These are phyloP conservation scores for Diaporthe longicolla DNA, from an alignment of 2,329 filamentous ascomycete genomes.

Conservation along the genomic window DNA sequence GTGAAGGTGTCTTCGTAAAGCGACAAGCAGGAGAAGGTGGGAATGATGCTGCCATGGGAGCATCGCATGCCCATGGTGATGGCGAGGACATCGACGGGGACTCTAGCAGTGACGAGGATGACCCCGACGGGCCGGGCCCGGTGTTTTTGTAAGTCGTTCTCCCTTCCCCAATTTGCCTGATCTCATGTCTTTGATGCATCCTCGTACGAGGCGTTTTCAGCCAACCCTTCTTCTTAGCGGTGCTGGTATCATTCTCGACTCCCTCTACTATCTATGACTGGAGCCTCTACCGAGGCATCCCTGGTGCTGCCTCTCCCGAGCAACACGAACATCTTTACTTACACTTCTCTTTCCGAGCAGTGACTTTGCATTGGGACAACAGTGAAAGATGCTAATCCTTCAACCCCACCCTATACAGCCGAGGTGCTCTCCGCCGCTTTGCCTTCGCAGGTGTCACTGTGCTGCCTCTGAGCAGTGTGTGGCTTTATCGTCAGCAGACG, in stretches of 20 bases:
- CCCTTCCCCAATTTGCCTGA: background rate
- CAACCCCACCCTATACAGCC: conserved; percentile 42
- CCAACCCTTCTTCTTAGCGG: conserved; percentile 23
- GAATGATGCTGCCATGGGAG: background rate
- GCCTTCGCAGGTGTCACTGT: conserved; percentile 49
- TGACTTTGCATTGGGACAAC: conserved; percentile 11
- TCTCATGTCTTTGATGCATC: background rate
- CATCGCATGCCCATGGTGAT: conserved; percentile 15
- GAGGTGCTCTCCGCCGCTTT: conserved; percentile 49
- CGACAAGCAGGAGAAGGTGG: conserved; percentile 44
- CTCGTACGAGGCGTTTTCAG: background rate
- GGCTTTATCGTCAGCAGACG: conserved; percentile 46
- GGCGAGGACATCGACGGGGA: background rate
- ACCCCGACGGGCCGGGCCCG: background rate
- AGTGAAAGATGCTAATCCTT: conserved; percentile 12
- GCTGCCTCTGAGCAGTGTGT: conserved; percentile 49
- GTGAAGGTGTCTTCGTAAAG: conserved; percentile 62
- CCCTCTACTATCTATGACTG: conserved; percentile 8
- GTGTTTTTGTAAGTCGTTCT: conserved; percentile 32
- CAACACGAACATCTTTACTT: conserved; percentile 43
- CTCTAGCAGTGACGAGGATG: conserved; percentile 3
- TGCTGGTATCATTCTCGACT: conserved; percentile 30
- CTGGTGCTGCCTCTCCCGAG: background rate
- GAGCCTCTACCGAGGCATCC: background rate
- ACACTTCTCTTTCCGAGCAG: conserved; percentile 29